phyloP scores from a whole-genome alignment of 257 asterid species.

The Solanum pennellii region DNA sequence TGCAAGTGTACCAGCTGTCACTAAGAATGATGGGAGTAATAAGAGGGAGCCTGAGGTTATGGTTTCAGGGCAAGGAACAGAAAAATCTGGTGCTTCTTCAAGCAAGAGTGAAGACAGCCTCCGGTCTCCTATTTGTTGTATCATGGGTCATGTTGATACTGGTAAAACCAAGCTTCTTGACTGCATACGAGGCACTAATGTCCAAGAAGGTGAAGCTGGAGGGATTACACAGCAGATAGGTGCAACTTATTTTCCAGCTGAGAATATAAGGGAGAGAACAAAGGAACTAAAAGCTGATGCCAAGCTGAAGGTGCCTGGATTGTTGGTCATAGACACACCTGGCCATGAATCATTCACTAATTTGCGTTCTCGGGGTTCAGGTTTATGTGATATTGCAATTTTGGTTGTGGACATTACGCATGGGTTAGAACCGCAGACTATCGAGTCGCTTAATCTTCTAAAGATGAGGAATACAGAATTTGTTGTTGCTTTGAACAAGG shows the following conservation, averaged over 20 bases:
- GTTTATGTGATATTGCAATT: slow-evolving; percentile 93
- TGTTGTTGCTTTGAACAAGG: slow-evolving; percentile 91
- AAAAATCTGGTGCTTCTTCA: slow-evolving; percentile 12
- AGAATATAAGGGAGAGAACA: slow-evolving; percentile 91
- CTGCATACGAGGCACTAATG: slow-evolving; percentile 93
- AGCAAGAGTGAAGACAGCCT: slow-evolving; percentile 33
- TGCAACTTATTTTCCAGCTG: slow-evolving; percentile 95
- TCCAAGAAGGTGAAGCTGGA: slow-evolving; percentile 99
- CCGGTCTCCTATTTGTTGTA: slow-evolving; percentile 96
- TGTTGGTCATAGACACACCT: slow-evolving; percentile 93
- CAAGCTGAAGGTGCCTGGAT: slow-evolving; percentile 85
- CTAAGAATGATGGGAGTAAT: slow-evolving; percentile 20
- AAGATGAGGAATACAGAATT: slow-evolving; percentile 89
- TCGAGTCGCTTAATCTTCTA: slow-evolving; percentile 88
- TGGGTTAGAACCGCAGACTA: slow-evolving; percentile 96
- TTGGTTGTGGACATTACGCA: slow-evolving; percentile 97
- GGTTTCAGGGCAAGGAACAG: background rate
- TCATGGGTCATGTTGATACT: slow-evolving; percentile 98
- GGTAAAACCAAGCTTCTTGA: slow-evolving; percentile 97
- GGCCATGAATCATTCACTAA: slow-evolving; percentile 96
- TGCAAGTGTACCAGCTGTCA: background rate
- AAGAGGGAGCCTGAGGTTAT: slow-evolving; percentile 21
- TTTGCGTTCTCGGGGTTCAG: slow-evolving; percentile 92
- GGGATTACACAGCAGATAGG: slow-evolving; percentile 99
- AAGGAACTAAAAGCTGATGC: slow-evolving; percentile 96